Conservation (phyloP, 2,329 filamentous ascomycete genomes). For the Parastagonospora avenae region DNA sequence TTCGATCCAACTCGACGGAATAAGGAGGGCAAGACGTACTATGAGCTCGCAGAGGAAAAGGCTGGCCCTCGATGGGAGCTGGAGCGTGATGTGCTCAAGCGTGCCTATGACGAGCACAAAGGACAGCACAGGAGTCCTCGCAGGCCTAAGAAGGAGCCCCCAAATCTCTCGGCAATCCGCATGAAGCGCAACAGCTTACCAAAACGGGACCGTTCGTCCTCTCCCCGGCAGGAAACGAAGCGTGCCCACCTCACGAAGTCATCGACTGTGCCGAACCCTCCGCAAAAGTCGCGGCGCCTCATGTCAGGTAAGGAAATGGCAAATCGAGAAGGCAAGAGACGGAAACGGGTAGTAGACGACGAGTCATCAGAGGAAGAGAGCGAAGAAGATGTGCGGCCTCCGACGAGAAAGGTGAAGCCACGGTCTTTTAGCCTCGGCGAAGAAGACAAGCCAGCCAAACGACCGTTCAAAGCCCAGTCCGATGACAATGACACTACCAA, state of each 20-base stretch:
- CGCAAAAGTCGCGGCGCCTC: conserved; percentile 42
- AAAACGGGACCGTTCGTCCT: conserved; percentile 41
- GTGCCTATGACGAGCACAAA: conserved; percentile 67
- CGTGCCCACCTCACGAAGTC: conserved; percentile 31
- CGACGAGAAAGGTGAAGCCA: conserved; percentile 39
- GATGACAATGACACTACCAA: conserved; percentile 39
- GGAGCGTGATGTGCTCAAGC: conserved; percentile 80
- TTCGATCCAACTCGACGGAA: conserved; percentile 82
- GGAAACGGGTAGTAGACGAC: conserved; percentile 40
- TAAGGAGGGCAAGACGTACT: conserved; percentile 79
- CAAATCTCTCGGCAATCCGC: conserved; percentile 29
- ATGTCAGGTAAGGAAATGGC: conserved; percentile 46
- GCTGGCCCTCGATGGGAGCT: conserved; percentile 89
- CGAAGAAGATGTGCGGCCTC: conserved; percentile 45
- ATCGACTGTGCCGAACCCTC: conserved; percentile 16
- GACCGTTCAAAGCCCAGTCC: conserved; percentile 33
- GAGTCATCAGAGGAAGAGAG: conserved; percentile 44
- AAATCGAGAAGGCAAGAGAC: conserved; percentile 38
- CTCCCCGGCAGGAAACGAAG: conserved; percentile 37
- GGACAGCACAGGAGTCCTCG: conserved; percentile 40
- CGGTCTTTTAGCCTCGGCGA: conserved; percentile 44
- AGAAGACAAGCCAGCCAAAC: conserved; percentile 41
- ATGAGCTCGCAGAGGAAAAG: conserved; percentile 81
- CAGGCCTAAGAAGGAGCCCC: conserved; percentile 41
- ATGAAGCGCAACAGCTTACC: conserved; percentile 41